A percentile compares a stretch with the other conserved stretches of the same genome.
Evolutionary conservation across 2,329 filamentous ascomycete species (phyloP).

Genomic region (Penicillium occitanis): DNA sequence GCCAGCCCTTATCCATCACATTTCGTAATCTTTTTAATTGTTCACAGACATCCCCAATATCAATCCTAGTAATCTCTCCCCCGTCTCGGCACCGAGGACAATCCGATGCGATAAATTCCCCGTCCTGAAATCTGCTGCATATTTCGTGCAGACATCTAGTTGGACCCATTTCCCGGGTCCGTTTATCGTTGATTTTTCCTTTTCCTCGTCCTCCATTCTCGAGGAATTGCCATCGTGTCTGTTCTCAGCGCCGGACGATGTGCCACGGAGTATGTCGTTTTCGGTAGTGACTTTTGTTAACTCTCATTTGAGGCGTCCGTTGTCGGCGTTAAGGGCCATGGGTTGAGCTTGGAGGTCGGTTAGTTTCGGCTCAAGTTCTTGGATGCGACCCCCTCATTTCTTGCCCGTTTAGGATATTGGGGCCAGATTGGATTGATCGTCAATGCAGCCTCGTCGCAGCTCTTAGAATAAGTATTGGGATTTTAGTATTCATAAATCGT

Average conservation of each 20-base stretch:
- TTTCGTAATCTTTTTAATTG: conserved; percentile 69
- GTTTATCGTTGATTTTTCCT: conserved; percentile 50
- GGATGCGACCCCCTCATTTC: not conserved
- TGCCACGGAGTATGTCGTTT: conserved; percentile 88
- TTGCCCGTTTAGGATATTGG: conserved; percentile 1
- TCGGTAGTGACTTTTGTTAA: conserved; percentile 82
- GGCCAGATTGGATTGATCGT: not conserved
- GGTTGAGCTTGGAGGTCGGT: too few relatives aligned
- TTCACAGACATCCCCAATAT: conserved; percentile 79
- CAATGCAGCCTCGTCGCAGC: not conserved
- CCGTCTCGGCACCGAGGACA: conserved; percentile 59
- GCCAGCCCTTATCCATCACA: conserved; percentile 88
- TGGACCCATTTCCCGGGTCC: conserved; percentile 71
- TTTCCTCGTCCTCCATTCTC: not conserved
- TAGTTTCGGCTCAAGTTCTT: too few relatives aligned
- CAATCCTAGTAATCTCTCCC: conserved; percentile 71
- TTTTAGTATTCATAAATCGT: not conserved
- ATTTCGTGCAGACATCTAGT: conserved; percentile 67
- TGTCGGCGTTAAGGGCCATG: conserved; percentile 69
- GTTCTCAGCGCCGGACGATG: conserved; percentile 33
- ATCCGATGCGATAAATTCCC: conserved; percentile 63
- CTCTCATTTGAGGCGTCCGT: conserved; percentile 80
- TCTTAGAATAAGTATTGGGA: not conserved
- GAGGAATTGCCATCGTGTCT: not conserved
- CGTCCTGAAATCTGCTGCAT: conserved; percentile 51